phyloP scores from a whole-genome alignment of 495 filamentous ascomycete species.

The Umbilicaria muhlenbergii region DNA sequence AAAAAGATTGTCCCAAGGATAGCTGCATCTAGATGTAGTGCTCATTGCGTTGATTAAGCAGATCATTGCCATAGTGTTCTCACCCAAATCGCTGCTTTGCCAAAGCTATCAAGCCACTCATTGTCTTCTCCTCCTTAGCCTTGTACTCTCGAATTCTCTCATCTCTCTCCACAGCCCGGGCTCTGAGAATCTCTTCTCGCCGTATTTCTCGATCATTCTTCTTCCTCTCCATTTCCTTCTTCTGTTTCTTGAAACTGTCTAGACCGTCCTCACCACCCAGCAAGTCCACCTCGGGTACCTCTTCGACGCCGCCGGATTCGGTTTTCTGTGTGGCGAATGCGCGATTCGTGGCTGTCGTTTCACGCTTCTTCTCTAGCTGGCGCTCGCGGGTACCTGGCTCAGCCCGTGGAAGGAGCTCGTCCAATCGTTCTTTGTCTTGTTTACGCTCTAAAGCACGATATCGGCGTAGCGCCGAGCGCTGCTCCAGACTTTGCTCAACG shows the following conservation, averaged over 20 bases:
- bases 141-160: slow-evolving; percentile 11
- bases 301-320: slow-evolving; percentile 10
- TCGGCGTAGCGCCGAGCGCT: slow-evolving; percentile 37
- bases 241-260: slow-evolving; percentile 12
- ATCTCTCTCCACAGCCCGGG: slow-evolving; percentile 13
- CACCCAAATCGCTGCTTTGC: slow-evolving; percentile 14
- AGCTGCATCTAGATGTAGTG: too few species aligned
- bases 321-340: slow-evolving; percentile 23
- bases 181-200: slow-evolving; percentile 12
- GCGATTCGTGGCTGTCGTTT: slow-evolving; percentile 32
- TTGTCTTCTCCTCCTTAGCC: slow-evolving; percentile 14
- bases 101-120: slow-evolving; percentile 14
- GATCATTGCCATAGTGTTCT: not conserved
- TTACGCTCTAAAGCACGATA: slow-evolving; percentile 47
- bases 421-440: slow-evolving; percentile 44
- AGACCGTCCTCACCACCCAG: slow-evolving; percentile 8
- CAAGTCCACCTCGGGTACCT: slow-evolving; percentile 12
- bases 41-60: too few species aligned
- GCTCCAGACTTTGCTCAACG: slow-evolving; percentile 35
- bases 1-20: too few species aligned
- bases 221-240: slow-evolving; percentile 14
- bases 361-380: slow-evolving; percentile 66
- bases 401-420: slow-evolving; percentile 71
- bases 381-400: slow-evolving; percentile 76
- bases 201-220: slow-evolving; percentile 14